Evolutionary conservation across 768 basidiomycete genomes (phyloP), one percentile per base, ranked within the genome.

Genomic region (Podaxis carcinomalis): DNA sequence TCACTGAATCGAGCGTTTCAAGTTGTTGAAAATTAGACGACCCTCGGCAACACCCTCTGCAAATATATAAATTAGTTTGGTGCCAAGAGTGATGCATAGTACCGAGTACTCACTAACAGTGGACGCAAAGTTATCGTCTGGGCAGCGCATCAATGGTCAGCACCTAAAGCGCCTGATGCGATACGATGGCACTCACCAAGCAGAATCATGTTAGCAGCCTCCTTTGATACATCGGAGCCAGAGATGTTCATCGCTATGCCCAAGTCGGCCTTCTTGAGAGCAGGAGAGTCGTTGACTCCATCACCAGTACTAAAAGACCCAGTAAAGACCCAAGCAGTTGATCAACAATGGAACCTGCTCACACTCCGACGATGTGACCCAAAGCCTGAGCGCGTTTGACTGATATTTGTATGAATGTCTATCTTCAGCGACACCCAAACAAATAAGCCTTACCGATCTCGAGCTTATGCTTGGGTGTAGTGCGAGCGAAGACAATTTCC

Each of bases 171-270:
- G 54, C 44, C 16, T 13, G 25, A 19, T n/a, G 0, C 11, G 32
- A 46, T 42, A 19, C 16, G 3, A 35, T 32, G 32, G 6, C n/a
- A 52, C 68, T 55, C 62, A 84, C 84, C 85, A 4, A 88, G 77
- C 13, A 89, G 74, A 66, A 89, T 86, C 86, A 89, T 88, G 69
- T 89, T 84, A 1, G 87, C 87, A 2, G 87, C 87, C 70, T 88
- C 87, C 67, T 89, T 88, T 1, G 86, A 87, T 10, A 88, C 87
- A 63, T 88, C 87, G 3, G 86, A 88, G 36, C 87, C 87, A 25
- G 86, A 87, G 37, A 88, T 84, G 65, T 88, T 88, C 87, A 89
- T 89, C 0, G 87, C 86, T 66, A 88, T 88, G 32, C 87, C 87
- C 23, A 89, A 77, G 64, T 88, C 87, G 28, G 87, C 86, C 73